Evolutionary conservation across 768 basidiomycete species (phyloP), one percentile per base, ranked within the genome.

Genomic region (Hysterangium stoloniferum): DNA sequence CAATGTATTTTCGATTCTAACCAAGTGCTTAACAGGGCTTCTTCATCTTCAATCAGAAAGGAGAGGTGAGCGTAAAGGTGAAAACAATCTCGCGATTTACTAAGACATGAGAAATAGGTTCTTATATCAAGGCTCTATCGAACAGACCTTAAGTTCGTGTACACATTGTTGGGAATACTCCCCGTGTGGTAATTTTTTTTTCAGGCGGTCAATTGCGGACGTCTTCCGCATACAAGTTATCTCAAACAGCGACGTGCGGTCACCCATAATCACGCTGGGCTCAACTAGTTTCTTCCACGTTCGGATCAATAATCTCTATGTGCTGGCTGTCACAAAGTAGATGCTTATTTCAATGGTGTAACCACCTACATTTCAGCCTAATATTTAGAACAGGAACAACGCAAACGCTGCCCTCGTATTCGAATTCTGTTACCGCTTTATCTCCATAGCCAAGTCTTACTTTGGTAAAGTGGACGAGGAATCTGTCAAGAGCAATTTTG

Each of bases 251-350:
- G 94, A 97, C 62, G 91, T 97, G 25, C 79, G 94, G 56, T 94
- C 94, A 29, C 96, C 96, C 8, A 95, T 99, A 61, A 88, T 98
- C 64, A 98, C 96, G 0, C 77, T 99, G 20, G 94, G 95, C 22
- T 97, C 93, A 19, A 98, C 95, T 0, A 95, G 93, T 61, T 99
- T 99, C 79, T 98, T 99, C 66, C 96, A 99, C 63, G 94, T 98
- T 54, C 74, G 92, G 55, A 74, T 95, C 52, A 94, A 95, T 71
- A 97, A 96, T 59, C 76, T 99, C 35, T 99, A 97, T 62, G 77
- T 99, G 24, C 86, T 96, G 4, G 91, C 91, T 3, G 91, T 97
- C 12, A 97, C 95, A 22, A 97, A 97, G 93, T 93, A 54, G 59
- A 79, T 65, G 20, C 9, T 24, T 20, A 34, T 36, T 27, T 34